Conservation (phyloP, 257 asterid species). For the Solanum pinnatisectum region DNA sequence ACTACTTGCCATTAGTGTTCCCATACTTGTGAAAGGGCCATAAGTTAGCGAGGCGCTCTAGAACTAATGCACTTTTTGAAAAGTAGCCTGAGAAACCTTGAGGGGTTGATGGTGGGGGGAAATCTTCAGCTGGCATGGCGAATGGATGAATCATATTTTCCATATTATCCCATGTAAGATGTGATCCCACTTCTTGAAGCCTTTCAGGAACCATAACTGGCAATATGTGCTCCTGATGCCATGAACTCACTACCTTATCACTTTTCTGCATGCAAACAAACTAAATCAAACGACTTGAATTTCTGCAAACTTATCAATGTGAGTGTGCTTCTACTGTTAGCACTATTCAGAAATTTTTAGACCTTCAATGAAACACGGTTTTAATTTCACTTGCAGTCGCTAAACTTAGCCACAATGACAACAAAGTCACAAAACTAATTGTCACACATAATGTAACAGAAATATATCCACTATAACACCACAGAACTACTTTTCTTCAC, state of each 20-base stretch:
- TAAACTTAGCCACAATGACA: neutral
- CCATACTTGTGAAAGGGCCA: conserved; percentile 83
- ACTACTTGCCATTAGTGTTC: conserved; percentile 33
- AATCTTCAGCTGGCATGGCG: conserved; percentile 95
- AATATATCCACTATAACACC: neutral
- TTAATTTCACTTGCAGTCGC: neutral
- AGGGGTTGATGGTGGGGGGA: conserved; percentile 76
- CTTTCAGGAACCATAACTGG: conserved; percentile 91
- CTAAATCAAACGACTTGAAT: neutral
- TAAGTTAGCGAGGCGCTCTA: conserved; percentile 81
- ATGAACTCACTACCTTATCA: conserved; percentile 49
- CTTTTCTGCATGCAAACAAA: conserved; percentile 31
- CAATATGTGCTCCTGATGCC: conserved; percentile 78
- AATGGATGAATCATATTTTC: conserved; percentile 72
- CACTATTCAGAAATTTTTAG: neutral
- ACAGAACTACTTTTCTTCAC: neutral
- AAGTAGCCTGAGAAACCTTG: conserved; percentile 90
- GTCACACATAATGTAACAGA: neutral
- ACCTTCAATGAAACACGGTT: neutral
- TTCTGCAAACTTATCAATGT: neutral
- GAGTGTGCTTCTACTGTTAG: neutral
- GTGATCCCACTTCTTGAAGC: conserved; percentile 70
- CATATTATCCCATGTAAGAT: conserved; percentile 67
- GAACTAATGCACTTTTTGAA: conserved; percentile 78
- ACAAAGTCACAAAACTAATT: neutral